These are phyloP conservation scores for Panus rudis DNA, from an alignment of 768 basidiomycete species.

Conservation along the genomic window DNA sequence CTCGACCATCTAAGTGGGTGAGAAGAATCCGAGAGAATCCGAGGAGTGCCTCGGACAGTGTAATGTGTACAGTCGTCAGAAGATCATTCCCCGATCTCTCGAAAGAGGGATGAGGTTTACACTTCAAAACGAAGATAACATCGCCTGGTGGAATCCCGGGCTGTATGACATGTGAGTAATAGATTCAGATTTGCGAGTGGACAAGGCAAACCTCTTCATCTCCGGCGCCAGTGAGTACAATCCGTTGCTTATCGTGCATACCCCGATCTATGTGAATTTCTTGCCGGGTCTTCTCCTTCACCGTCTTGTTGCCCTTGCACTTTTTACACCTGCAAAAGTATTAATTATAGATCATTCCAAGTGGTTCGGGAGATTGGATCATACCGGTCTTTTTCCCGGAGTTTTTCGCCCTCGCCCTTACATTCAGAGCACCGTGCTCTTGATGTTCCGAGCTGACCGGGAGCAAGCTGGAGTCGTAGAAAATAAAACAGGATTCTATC, in stretches of 20 bases:
- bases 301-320: constrained; percentile 81
- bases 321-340: constrained; percentile 72
- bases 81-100: constrained; percentile 80
- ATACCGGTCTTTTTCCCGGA: constrained; percentile 81
- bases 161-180: constrained; percentile 30
- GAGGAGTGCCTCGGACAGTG: constrained; percentile 87
- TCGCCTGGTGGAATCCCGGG: constrained; percentile 86
- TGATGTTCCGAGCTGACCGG: constrained; percentile 41
- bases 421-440: constrained; percentile 63
- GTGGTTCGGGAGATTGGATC: constrained; percentile 10
- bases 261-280: constrained; percentile 86
- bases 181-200: background rate
- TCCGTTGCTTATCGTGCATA: constrained; percentile 75
- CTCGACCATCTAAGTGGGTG: constrained; percentile 89
- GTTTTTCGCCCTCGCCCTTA: constrained; percentile 56
- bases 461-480: constrained; percentile 33
- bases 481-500: background rate
- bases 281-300: constrained; percentile 83
- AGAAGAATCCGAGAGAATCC: constrained; percentile 92
- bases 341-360: constrained; percentile 5
- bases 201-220: constrained; percentile 67
- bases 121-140: constrained; percentile 76
- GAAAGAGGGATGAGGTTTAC: constrained; percentile 67
- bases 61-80: constrained; percentile 73
- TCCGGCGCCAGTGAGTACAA: constrained; percentile 86